A percentile compares a stretch with the other conserved stretches of the same genome.
phyloP scores from a whole-genome alignment of 495 filamentous ascomycete species.

The Chaetomium cochliodes region DNA sequence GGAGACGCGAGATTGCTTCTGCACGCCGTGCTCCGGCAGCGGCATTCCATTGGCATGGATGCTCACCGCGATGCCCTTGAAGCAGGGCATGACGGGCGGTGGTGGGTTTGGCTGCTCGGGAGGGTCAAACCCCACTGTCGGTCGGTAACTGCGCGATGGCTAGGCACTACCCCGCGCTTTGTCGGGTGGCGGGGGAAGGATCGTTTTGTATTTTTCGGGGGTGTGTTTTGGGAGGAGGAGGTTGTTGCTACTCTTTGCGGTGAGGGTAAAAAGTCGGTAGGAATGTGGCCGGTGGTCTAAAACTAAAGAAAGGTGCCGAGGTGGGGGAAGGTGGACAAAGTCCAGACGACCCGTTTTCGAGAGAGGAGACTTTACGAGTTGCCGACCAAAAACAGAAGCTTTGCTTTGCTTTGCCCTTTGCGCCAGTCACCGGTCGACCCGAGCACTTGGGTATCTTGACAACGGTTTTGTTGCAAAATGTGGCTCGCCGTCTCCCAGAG shows the following conservation, averaged over 20 bases:
- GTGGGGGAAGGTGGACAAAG: not conserved
- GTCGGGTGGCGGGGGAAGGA: constrained; percentile 8
- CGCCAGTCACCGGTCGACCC: not conserved
- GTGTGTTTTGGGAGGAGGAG: too few relatives aligned
- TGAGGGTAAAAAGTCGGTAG: not conserved
- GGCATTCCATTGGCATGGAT: constrained; percentile 90
- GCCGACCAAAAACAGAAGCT: not conserved
- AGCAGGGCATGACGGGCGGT: constrained; percentile 75
- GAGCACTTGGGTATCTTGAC: not conserved
- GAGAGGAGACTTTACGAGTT: not conserved
- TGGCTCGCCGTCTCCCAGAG: not conserved
- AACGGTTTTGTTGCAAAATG: not conserved
- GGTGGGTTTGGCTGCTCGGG: constrained; percentile 5
- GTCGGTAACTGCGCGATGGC: constrained; percentile 2
- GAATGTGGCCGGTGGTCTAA: not conserved
- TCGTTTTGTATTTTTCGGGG: not conserved
- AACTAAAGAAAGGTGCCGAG: not conserved
- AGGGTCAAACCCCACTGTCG: constrained; percentile 6
- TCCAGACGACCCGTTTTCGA: not conserved
- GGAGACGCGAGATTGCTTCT: constrained; percentile 84
- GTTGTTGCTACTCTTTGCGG: not conserved
- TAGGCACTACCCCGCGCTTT: constrained; percentile 16
- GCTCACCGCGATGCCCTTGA: constrained; percentile 94
- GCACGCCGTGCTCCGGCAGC: constrained; percentile 87
- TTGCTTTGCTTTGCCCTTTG: constrained; percentile 7